Evolutionary conservation across 1,284 basidiomycete species (phyloP), one percentile per base, ranked within the genome.

Genomic region (Inonotus hispidus): DNA sequence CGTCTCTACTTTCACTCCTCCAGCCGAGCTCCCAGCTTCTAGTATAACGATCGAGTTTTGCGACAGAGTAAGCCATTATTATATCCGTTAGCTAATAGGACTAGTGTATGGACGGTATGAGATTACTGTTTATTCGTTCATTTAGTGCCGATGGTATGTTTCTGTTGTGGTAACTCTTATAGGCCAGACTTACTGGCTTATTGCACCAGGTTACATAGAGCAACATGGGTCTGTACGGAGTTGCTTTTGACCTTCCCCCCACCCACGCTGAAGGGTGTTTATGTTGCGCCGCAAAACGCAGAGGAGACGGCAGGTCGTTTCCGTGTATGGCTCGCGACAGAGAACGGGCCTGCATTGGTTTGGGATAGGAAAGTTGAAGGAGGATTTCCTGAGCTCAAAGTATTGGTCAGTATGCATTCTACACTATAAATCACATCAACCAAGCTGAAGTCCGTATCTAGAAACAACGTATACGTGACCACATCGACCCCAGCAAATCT

Each of bases 321-420:
- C 72, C 82, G 93, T 27, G 85, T 95, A 16, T 96, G 93, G 93
- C 73, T 95, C 29, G 81, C 81, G 39, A 71, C 71, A 23, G 75
- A 73, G 19, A 71, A 72, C 2, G 71, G 74, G 32, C 71, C 74
- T 25, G 66, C 70, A 49, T 71, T 91, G 52, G 68, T 90, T 19
- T 93, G 90, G 90, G 90, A 93, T 71, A 77, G 90, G 64, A 91
- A 95, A 71, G 74, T 83, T n/a, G 90, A 95, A 71, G 91, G 91
- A 32, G 88, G 91, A 0, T 97, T 97, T 70, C 94, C 94, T 0
- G 94, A 96, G 73, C 75, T 93, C 63, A 93, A 93, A 72, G 78
- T 82, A n/a, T 75, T 93, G 68, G 91, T 91, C 67, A 70, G 85
- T 75, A n/a, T 43, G 38, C 32, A 35, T 57, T 27, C 37, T 52